A percentile compares a stretch with the other conserved stretches of the same genome.
Conservation (phyloP, 805 yeast species). For the Wickerhamomyces alni region DNA sequence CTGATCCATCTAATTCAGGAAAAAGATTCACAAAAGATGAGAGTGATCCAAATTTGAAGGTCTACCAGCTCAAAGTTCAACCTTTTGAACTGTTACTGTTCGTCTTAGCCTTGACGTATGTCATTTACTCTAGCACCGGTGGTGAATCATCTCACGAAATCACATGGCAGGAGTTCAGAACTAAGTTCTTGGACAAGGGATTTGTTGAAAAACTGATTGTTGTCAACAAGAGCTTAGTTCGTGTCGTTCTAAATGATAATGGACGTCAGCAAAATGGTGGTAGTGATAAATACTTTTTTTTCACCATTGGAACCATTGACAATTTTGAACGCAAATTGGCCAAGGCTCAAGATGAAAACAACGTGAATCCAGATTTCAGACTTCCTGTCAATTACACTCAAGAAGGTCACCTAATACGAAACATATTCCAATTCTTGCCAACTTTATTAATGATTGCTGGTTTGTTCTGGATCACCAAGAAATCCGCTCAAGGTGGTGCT, state of each 20-base stretch:
- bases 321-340: conserved; percentile 76
- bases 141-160: conserved; percentile 44
- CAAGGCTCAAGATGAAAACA: conserved; percentile 65
- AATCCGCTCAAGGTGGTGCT: conserved; percentile 41
- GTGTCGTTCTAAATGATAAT: conserved; percentile 58
- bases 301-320: conserved; percentile 86
- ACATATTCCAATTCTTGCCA: conserved; percentile 76
- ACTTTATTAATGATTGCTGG: conserved; percentile 86
- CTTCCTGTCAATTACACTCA: conserved; percentile 78
- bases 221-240: conserved; percentile 70
- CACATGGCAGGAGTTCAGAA: conserved; percentile 88
- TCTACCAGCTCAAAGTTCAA: conserved; percentile 27
- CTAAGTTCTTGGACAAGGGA: conserved; percentile 68
- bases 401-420: conserved; percentile 60
- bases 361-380: conserved; percentile 54
- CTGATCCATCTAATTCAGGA: conserved; percentile 6
- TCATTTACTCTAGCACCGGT: conserved; percentile 24
- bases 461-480: conserved; percentile 71
- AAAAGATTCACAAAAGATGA: conserved; percentile 20
- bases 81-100: conserved; percentile 29
- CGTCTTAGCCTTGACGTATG: conserved; percentile 25
- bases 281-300: conserved; percentile 40
- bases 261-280: conserved; percentile 45
- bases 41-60: conserved; percentile 26
- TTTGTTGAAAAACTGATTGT: conserved; percentile 69